These are phyloP conservation scores for Paramecium primaurelia DNA, from an alignment of 73 alveolate species.

Conservation along the genomic window DNA sequence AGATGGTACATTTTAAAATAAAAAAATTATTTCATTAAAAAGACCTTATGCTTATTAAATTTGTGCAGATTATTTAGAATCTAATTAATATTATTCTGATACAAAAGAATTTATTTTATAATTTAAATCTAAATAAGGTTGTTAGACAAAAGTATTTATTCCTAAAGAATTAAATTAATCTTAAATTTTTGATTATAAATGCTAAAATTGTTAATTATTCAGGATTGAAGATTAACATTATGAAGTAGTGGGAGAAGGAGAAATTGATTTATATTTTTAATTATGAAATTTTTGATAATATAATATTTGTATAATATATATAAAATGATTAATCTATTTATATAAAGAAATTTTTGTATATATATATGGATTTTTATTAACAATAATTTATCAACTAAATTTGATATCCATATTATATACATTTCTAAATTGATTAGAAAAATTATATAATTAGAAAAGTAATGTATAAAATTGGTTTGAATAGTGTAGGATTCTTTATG, in stretches of 20 bases:
- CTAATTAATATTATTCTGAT: neutral
- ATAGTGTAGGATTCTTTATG: neutral
- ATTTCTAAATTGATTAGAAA: no score
- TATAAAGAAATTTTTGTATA: no score
- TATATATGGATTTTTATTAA: no score
- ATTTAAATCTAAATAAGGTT: neutral
- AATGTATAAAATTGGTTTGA: no score
- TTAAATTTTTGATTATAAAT: neutral
- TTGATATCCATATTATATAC: no score
- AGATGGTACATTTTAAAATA: conserved; percentile 67
- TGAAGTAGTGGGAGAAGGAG: neutral
- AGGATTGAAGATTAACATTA: neutral
- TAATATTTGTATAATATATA: neutral
- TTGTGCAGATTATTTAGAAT: conserved; percentile 64
- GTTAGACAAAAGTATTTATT: neutral
- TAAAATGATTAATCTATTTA: no score
- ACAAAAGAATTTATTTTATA: neutral
- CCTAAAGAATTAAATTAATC: neutral
- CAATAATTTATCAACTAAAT: no score
- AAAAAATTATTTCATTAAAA: conserved; percentile 65
- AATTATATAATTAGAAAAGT: no score
- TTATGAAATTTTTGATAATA: neutral
- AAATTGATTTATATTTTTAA: neutral
- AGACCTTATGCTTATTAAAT: conserved; percentile 71
- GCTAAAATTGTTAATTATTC: neutral